Percentiles rank a stretch among this genome's conserved stretches.
These are phyloP conservation scores for Kuraishia cidri DNA, from an alignment of 805 yeast species.

Conservation along the genomic window DNA sequence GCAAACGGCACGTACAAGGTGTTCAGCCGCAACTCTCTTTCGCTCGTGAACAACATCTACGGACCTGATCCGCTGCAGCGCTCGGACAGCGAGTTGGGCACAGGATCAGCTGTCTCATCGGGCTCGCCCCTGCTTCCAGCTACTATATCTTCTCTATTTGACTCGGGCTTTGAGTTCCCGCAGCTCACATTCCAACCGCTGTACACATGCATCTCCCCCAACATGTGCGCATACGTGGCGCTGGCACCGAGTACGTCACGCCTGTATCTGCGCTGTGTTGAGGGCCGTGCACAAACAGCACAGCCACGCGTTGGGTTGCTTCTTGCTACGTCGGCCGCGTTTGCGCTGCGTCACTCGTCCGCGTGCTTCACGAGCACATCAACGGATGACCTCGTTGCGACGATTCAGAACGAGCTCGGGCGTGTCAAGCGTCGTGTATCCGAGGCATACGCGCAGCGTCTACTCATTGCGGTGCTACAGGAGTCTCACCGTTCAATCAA, in stretches of 20 bases:
- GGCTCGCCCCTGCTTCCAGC: constrained; percentile 16
- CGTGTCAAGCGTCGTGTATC: constrained; percentile 12
- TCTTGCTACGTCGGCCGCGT: constrained; percentile 40
- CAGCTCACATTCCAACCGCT: constrained; percentile 21
- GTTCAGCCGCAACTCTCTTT: constrained; percentile 27
- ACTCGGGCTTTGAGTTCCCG: constrained; percentile 47
- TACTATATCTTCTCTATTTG: constrained; percentile 32
- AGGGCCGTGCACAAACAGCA: constrained; percentile 9
- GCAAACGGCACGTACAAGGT: constrained; percentile 36
- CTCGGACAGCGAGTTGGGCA: background rate
- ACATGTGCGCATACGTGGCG: constrained; percentile 30
- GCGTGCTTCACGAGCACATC: constrained; percentile 61
- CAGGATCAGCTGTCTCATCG: background rate
- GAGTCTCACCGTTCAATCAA: constrained; percentile 74
- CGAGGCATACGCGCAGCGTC: constrained; percentile 18
- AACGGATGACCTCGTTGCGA: constrained; percentile 60
- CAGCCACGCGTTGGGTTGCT: constrained; percentile 18
- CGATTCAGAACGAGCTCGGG: constrained; percentile 40
- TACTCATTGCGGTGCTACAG: constrained; percentile 34
- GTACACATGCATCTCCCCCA: constrained; percentile 39
- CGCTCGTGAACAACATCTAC: constrained; percentile 10
- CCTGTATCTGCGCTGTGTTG: constrained; percentile 13
- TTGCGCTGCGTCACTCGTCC: constrained; percentile 60
- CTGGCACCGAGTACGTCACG: constrained; percentile 13
- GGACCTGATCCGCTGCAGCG: no score